Evolutionary conservation across 2,329 filamentous ascomycete genomes (phyloP).

Genomic region (Colletotrichum sansevieriae): DNA sequence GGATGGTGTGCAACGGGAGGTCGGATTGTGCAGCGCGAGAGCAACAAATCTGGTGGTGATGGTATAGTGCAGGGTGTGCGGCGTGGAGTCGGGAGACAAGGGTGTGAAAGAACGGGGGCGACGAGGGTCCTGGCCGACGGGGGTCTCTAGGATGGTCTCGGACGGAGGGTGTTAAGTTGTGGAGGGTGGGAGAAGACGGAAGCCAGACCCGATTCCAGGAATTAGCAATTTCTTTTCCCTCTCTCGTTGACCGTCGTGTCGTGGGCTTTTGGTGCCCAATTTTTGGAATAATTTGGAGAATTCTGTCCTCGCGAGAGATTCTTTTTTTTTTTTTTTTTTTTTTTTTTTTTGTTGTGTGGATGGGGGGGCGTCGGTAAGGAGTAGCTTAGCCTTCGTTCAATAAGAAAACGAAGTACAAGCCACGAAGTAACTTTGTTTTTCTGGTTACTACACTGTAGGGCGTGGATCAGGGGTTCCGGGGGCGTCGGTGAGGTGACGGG

Average conservation of each 20-base stretch:
- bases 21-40: conserved; percentile 26
- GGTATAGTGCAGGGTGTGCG: conserved; percentile 23
- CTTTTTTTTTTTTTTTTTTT: too few species aligned
- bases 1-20: conserved; percentile 15
- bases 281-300: conserved; percentile 1
- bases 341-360: too few species aligned
- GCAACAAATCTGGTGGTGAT: conserved; percentile 6
- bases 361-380: too few species aligned
- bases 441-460: background rate
- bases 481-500: conserved; percentile 35
- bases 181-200: conserved; percentile 40
- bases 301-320: too few species aligned
- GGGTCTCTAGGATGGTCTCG: conserved; percentile 20
- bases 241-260: conserved; percentile 20
- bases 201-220: conserved; percentile 40
- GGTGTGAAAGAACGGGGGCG: conserved; percentile 24
- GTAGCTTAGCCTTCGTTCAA: background rate
- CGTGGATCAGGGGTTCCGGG: background rate
- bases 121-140: conserved; percentile 24
- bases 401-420: background rate
- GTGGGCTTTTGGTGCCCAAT: conserved; percentile 14
- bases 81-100: conserved; percentile 39
- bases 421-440: background rate
- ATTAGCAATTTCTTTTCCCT: conserved; percentile 40
- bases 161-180: conserved; percentile 25